These are phyloP conservation scores for Eucalyptus cladocalyx DNA, from an alignment of 345 rosid species.

Conservation along the genomic window DNA sequence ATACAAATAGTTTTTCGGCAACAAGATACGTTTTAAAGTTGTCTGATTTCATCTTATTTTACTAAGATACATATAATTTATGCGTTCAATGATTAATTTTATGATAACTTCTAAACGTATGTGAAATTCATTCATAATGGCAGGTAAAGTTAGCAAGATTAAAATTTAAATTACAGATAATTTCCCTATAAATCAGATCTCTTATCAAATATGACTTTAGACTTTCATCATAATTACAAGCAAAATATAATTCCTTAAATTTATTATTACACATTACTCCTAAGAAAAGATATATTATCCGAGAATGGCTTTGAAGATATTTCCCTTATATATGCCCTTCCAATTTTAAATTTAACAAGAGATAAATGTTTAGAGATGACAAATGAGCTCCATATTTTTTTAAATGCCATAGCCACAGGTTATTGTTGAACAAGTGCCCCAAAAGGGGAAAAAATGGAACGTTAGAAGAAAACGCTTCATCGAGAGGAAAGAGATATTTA, in stretches of 20 bases:
- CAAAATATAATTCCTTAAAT: background rate
- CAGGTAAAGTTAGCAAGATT: background rate
- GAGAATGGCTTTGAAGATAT: background rate
- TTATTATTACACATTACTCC: background rate
- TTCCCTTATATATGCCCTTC: background rate
- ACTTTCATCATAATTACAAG: background rate
- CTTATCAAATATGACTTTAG: background rate
- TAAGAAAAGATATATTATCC: background rate
- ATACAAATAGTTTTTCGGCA: background rate
- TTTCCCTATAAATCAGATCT: background rate
- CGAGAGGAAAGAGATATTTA: background rate
- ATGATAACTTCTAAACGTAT: background rate
- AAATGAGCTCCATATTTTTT: background rate
- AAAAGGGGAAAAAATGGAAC: background rate
- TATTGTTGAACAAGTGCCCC: background rate
- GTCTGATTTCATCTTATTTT: background rate
- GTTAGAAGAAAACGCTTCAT: background rate
- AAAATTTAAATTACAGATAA: background rate
- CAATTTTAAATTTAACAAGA: background rate
- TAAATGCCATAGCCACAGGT: background rate
- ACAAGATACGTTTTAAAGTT: background rate
- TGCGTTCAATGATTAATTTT: background rate
- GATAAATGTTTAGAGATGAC: background rate
- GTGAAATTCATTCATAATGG: background rate
- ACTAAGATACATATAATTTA: background rate